Percentiles rank a stretch among this genome's conserved stretches.
These are phyloP conservation scores for Thelonectria olida DNA, from an alignment of 2,329 filamentous ascomycete species.

Conservation along the genomic window DNA sequence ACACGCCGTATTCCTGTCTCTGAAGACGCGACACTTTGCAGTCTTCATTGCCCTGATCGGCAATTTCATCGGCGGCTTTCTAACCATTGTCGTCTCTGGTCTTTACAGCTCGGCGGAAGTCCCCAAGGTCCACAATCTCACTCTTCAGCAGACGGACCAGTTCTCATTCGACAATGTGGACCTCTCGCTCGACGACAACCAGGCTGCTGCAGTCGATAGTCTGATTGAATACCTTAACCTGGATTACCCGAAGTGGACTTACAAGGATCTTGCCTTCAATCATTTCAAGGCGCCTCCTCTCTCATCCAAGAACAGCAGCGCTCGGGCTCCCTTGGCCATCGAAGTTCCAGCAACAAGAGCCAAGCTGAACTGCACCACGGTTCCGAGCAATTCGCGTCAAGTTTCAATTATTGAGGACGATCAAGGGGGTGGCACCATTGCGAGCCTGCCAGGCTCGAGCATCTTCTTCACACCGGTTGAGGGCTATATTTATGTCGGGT, in stretches of 20 bases:
- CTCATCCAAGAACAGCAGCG: conserved; percentile 10
- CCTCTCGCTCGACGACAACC: conserved; percentile 33
- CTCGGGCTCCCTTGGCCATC: conserved; percentile 21
- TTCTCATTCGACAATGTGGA: conserved; percentile 37
- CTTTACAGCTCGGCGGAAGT: conserved; percentile 41
- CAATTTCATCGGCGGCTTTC: conserved; percentile 31
- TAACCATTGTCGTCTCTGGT: conserved; percentile 35
- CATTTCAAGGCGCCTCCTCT: conserved; percentile 21
- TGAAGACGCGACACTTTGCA: conserved; percentile 34
- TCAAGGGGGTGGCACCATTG: conserved; percentile 5
- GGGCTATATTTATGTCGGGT: conserved; percentile 19
- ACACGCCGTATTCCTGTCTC: conserved; percentile 27
- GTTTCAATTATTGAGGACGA: conserved; percentile 17
- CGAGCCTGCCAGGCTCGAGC: conserved; percentile 14
- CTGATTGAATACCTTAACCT: conserved; percentile 40
- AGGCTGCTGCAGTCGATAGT: conserved; percentile 37
- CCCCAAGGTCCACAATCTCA: conserved; percentile 29
- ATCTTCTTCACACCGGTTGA: conserved; percentile 1
- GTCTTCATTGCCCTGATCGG: conserved; percentile 34
- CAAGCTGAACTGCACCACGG: conserved; percentile 30
- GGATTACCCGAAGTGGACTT: conserved; percentile 44
- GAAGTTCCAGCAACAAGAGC: conserved; percentile 30
- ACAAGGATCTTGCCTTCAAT: conserved; percentile 41
- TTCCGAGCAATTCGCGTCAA: conserved; percentile 21
- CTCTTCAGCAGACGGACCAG: conserved; percentile 38